phyloP scores from a whole-genome alignment of 495 filamentous ascomycete genomes.

The Annulohypoxylon stygium region DNA sequence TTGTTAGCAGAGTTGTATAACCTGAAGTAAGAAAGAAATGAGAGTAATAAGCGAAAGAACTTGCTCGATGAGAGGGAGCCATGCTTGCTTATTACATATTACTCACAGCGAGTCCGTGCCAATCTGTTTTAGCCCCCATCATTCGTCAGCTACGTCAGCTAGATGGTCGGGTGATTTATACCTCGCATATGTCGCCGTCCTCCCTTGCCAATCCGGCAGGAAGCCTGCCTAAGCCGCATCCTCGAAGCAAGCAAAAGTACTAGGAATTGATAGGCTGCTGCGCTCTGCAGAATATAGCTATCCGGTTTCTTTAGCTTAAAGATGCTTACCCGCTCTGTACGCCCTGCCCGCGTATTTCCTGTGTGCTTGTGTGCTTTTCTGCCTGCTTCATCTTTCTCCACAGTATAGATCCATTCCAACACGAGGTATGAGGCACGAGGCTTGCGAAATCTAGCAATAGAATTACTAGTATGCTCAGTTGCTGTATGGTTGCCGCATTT shows the following conservation, averaged over 20 bases:
- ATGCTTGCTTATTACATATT: conserved; percentile 36
- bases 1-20: conserved; percentile 12
- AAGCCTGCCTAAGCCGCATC: conserved; percentile 33
- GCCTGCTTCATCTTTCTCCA: conserved; percentile 19
- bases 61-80: conserved; percentile 11
- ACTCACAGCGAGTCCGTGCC: conserved; percentile 31
- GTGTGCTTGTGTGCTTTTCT: neutral
- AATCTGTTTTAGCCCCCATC: conserved; percentile 18
- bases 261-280: neutral
- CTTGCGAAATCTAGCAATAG: conserved; percentile 19
- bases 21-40: conserved; percentile 11
- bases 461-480: conserved; percentile 4
- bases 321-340: conserved; percentile 22
- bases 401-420: conserved; percentile 22
- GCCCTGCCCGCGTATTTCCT: neutral
- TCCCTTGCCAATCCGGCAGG: conserved; percentile 30
- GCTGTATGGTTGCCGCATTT: conserved; percentile 23
- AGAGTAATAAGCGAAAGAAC: conserved; percentile 17
- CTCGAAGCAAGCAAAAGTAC: conserved; percentile 23
- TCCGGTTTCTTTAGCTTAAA: conserved; percentile 15
- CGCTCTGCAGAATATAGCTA: conserved; percentile 19
- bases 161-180: conserved; percentile 40
- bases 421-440: conserved; percentile 20
- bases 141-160: conserved; percentile 47
- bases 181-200: conserved; percentile 31